These are phyloP conservation scores for Fusarium brevicatenulatum DNA, from an alignment of 2,329 filamentous ascomycete genomes.

Conservation along the genomic window DNA sequence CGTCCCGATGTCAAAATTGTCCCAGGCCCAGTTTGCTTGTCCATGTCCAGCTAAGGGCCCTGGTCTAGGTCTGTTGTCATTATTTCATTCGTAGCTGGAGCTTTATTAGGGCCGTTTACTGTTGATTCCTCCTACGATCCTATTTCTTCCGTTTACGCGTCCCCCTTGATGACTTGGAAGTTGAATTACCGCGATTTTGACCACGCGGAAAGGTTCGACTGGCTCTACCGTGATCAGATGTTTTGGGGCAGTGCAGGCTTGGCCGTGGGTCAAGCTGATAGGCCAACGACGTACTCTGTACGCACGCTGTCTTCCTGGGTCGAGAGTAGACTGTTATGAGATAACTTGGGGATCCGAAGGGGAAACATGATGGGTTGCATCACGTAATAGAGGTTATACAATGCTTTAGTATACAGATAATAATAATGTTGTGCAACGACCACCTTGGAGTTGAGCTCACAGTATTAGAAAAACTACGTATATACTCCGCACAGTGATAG, in stretches of 20 bases:
- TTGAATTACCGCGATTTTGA: background rate
- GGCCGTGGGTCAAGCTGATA: slow-evolving; percentile 17
- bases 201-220: slow-evolving; percentile 7
- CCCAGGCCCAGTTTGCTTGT: slow-evolving; percentile 8
- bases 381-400: background rate
- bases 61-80: slow-evolving; percentile 6
- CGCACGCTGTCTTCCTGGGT: background rate
- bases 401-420: background rate
- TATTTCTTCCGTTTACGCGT: slow-evolving; percentile 5
- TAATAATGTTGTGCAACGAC: background rate
- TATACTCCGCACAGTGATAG: slow-evolving; percentile 3
- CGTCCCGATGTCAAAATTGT: slow-evolving; percentile 15
- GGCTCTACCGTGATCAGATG: slow-evolving; percentile 11
- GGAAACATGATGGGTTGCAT: background rate
- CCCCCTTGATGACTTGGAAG: background rate
- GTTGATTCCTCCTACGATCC: background rate
- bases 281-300: background rate
- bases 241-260: slow-evolving; percentile 29
- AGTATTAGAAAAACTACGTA: background rate
- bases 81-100: background rate
- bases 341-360: background rate
- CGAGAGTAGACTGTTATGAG: background rate
- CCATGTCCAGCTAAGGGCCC: background rate
- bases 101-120: background rate
- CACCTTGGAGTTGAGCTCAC: background rate